Base-by-base conservation (phyloP, 1,284 basidiomycete species). In the Ganoderma lucidum region DNA sequence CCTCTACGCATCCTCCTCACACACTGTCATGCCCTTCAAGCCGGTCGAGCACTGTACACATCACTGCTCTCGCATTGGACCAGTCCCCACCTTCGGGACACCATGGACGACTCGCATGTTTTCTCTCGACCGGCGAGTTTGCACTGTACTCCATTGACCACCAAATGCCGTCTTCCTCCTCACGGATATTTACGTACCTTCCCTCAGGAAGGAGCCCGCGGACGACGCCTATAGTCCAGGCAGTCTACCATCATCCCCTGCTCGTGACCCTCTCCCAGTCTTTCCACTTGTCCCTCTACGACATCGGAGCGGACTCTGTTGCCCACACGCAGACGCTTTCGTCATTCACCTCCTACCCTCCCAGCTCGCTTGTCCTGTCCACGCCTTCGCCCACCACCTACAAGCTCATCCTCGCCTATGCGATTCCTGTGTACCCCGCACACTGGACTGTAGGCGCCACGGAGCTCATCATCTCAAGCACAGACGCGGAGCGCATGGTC, bases 391-490 rank as follows among this genome's bases (percentile, higher is more conserved):
- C 87, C 5, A 76, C 80, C 9, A 85, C 82, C n/a, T 94, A 92
- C 80, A 93, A 90, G 76, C 85, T 94, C 64, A 82, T 94, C 30
- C 79, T 95, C 71, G 86, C 90, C 14, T 93, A 93, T 78, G 83
- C 91, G 10, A 82, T 88, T 35, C 93, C 92, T n/a, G 90, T 94
- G 45, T 94, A 92, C 77, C 93, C 93, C 1, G 82, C 83, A 10
- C 93, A 95, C 76, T 95, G 93, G 92, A 90, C 90, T 45, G 86
- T 91, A n/a, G 92, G 91, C 35, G 88, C 87, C 3, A 93, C 92
- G 6, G 93, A 94, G 73, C 81, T 94, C 58, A 85, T 92, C 60
- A 90, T 94, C 45, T 83, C 85, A 30, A 81, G 80, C 62, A 63
- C 67, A 14, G 64, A 63, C 1, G 37, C 63, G 15, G 63, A 69